Evolutionary conservation across 75 land plant genomes (phyloP), one percentile per base, ranked within the genome.

Genomic region (Pinus tabuliformis): DNA sequence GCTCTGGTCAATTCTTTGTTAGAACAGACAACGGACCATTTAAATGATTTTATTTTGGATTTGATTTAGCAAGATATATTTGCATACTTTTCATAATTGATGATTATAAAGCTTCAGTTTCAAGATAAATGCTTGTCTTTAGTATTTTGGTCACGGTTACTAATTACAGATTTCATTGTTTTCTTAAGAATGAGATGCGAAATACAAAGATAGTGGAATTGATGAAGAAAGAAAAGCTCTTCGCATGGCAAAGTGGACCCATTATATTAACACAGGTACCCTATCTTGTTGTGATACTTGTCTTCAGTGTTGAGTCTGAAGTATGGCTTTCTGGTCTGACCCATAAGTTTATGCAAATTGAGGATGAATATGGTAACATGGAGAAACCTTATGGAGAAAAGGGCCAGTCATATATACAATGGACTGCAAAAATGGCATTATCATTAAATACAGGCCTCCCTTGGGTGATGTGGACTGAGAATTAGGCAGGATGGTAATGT

Each of bases 401-500:
- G 6, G 93, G 91, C 18, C 83, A 81, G 45, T 30, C 56, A 11
- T 91, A 91, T 56, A 71, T 91, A 26, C 37, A 81, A 13, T 91
- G 93, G 93, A 83, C 81, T 42, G 93, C 93, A 58, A 82, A n/a
- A 57, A 73, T 91, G 83, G 93, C 93, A 1, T 58, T 56, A 65
- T 76, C 81, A 16, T 52, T 76, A 11, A 61, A 79, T 49, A 59
- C 76, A 8, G 80, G 80, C 24, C 76, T 89, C n/a, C 93, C 93
- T 7, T 91, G 93, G 93, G 60, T 91, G 58, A 91, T 91, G 93
- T 91, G 97, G 97, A 94, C 94, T 45, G 96, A 93, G 72, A 93
- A 93, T 56, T 93, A 91, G 96, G 84, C 88, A 59, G 97, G 97
- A 21, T 91, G 97, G 96, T 93, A 15, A 70, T 80, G 62, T 28